A percentile compares a stretch with the other conserved stretches of the same genome.
Conservation (phyloP, 2,329 filamentous ascomycete species). For the Trichoderma lentiforme region DNA sequence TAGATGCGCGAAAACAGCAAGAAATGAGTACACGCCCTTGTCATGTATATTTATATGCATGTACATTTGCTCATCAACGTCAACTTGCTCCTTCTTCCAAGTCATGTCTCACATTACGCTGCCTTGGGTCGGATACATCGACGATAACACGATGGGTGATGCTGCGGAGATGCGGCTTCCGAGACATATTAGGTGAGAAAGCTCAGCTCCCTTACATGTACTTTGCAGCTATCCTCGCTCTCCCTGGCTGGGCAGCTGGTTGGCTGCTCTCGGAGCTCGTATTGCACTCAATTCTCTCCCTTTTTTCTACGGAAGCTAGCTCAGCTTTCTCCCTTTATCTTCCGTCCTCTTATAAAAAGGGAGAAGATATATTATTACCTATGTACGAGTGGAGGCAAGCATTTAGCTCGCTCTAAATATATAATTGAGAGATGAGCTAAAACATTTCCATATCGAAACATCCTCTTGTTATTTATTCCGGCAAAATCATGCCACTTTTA, state of each 20-base stretch:
- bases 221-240: neutral
- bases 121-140: neutral
- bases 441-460: neutral
- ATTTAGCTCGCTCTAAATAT: neutral
- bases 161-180: neutral
- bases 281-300: neutral
- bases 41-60: neutral
- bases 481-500: neutral
- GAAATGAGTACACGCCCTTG: neutral
- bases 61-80: neutral
- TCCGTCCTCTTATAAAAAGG: neutral
- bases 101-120: slow-evolving; percentile 2
- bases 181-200: neutral
- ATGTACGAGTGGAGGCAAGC: neutral
- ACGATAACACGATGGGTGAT: neutral
- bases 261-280: neutral
- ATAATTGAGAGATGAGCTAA: neutral
- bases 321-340: neutral
- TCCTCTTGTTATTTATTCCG: neutral
- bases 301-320: neutral
- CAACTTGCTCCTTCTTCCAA: neutral
- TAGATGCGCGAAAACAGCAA: neutral
- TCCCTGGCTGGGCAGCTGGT: neutral
- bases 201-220: neutral
- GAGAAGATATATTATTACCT: neutral